phyloP scores from a whole-genome alignment of 139 green algal species.

The Chlamydomonas asymmetrica region DNA sequence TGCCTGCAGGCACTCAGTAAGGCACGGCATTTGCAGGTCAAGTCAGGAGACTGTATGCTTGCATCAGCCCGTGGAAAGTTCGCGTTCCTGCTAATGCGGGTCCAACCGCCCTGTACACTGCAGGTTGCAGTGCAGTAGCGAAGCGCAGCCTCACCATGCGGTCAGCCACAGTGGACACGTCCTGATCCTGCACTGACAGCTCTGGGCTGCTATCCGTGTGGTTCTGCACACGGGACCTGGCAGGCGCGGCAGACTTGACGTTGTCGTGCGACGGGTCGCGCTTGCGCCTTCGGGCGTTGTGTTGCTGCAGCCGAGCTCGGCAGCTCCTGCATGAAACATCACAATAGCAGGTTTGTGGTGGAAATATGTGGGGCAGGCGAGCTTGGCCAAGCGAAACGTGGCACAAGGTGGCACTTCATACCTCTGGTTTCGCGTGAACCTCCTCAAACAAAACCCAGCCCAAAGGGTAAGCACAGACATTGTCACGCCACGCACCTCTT shows the following conservation, averaged over 20 bases:
- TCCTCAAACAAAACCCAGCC: not conserved
- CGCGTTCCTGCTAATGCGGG: not conserved
- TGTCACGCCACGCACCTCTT: slow-evolving; percentile 13
- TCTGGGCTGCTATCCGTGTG: not conserved
- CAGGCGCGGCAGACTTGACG: not conserved
- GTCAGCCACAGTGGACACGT: not conserved
- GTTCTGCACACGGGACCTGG: not conserved
- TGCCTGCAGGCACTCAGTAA: too few relatives aligned
- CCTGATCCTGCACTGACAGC: not conserved
- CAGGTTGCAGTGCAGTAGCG: not conserved
- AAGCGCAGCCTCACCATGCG: too few relatives aligned
- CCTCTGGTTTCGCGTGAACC: too few relatives aligned
- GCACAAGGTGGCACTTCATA: too few relatives aligned
- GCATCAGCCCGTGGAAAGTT: not conserved
- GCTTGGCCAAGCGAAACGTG: too few relatives aligned
- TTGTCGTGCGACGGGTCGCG: slow-evolving; percentile 9
- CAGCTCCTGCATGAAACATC: slow-evolving; percentile 19
- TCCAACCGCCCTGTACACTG: not conserved
- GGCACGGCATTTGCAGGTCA: not conserved
- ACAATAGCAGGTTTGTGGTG: not conserved
- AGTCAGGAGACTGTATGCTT: not conserved
- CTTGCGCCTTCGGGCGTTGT: slow-evolving; percentile 30
- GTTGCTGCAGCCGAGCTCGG: slow-evolving; percentile 16
- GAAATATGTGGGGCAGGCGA: too few relatives aligned
- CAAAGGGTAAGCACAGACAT: not conserved